Percentiles rank a stretch among this genome's conserved stretches.
These are phyloP conservation scores for Ilex asprella DNA, from an alignment of 257 asterid genomes.

Conservation along the genomic window DNA sequence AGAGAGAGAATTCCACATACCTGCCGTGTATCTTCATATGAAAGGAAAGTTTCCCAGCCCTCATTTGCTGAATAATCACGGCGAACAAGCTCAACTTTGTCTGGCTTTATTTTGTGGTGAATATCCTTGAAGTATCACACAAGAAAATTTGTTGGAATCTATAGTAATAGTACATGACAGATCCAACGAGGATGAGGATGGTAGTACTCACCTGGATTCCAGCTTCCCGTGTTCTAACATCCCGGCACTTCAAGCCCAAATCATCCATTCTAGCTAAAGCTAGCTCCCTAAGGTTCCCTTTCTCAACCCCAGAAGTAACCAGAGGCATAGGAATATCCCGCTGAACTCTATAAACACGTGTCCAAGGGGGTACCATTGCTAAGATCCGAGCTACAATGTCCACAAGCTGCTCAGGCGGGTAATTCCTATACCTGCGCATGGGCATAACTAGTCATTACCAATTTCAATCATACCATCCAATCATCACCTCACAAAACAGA, in stretches of 20 bases:
- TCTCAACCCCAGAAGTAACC: slow-evolving; percentile 98
- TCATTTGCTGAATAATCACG: slow-evolving; percentile 98
- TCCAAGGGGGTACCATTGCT: slow-evolving; percentile 98
- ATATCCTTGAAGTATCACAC: slow-evolving; percentile 52
- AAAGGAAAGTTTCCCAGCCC: slow-evolving; percentile 98
- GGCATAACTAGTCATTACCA: slow-evolving; percentile 8
- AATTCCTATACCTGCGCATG: slow-evolving; percentile 69
- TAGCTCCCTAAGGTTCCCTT: slow-evolving; percentile 95
- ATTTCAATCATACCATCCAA: neutral
- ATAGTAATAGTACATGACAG: neutral
- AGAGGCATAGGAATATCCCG: slow-evolving; percentile 99
- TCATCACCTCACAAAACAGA: no score
- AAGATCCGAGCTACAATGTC: slow-evolving; percentile 95
- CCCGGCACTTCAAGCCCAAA: slow-evolving; percentile 96
- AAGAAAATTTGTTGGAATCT: neutral
- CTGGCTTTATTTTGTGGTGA: slow-evolving; percentile 88
- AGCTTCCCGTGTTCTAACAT: slow-evolving; percentile 98
- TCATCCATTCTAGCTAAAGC: slow-evolving; percentile 99
- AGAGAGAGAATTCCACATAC: slow-evolving; percentile 23
- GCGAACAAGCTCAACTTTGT: slow-evolving; percentile 96
- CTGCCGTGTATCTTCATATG: slow-evolving; percentile 95
- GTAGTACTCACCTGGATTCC: slow-evolving; percentile 76
- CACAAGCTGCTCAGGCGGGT: slow-evolving; percentile 98
- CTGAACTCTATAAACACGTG: slow-evolving; percentile 98
- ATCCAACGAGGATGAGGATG: slow-evolving; percentile 1